phyloP scores from a whole-genome alignment of 2,329 filamentous ascomycete species.

The Fusarium compactum region DNA sequence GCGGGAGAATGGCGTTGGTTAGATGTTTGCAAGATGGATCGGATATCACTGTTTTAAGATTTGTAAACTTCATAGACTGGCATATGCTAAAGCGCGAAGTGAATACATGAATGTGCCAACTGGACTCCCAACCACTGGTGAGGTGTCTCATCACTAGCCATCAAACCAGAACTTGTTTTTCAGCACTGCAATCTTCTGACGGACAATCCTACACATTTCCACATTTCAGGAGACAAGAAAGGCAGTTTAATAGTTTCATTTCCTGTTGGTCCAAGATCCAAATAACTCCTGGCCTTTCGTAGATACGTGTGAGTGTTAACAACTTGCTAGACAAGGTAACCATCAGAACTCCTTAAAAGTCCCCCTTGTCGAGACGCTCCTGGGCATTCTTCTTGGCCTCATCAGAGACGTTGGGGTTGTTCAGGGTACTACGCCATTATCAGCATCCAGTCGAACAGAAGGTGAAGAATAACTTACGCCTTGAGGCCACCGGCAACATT shows the following conservation, averaged over 20 bases:
- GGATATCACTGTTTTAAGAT: slow-evolving; percentile 13
- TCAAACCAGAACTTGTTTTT: not conserved
- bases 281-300: not conserved
- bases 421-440: slow-evolving; percentile 56
- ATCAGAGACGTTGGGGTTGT: slow-evolving; percentile 68
- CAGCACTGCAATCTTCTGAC: not conserved
- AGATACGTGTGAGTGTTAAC: not conserved
- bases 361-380: slow-evolving; percentile 58
- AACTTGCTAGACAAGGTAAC: not conserved
- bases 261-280: not conserved
- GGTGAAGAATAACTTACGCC: slow-evolving; percentile 55
- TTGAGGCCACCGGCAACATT: slow-evolving; percentile 66
- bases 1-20: slow-evolving; percentile 43
- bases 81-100: slow-evolving; percentile 1
- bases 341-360: slow-evolving; percentile 12
- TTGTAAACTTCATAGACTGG: slow-evolving; percentile 17
- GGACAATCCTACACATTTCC: not conserved
- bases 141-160: not conserved
- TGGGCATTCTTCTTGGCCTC: slow-evolving; percentile 68
- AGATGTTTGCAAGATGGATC: slow-evolving; percentile 30
- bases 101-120: not conserved
- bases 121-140: not conserved
- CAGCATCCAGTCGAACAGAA: not conserved
- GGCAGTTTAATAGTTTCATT: not conserved
- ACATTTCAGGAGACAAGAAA: not conserved